Evolutionary conservation across 345 rosid species (phyloP), one percentile per base, ranked within the genome.

Genomic region (Toxicodendron radicans): DNA sequence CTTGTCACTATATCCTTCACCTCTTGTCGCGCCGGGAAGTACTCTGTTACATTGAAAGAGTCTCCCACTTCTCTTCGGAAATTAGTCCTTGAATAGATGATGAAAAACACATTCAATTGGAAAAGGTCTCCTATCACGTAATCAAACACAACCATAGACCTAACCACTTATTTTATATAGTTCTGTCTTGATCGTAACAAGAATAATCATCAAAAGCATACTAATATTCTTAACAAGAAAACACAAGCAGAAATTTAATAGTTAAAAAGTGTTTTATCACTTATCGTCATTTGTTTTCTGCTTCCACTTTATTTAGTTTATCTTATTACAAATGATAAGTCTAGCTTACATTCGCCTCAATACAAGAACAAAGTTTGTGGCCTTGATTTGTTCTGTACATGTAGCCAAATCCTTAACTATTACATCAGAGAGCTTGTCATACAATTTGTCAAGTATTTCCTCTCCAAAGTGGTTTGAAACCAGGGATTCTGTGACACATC

Each of bases 371-470:
- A 66, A 18, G 76, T 59, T 65, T 4, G 10, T 24, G 56, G 7
- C 43, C 48, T 21, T 59, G 49, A 7, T 21, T 24, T 79, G 72
- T 66, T 54, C 70, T 10, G 7, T 12, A 9, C 17, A 14, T 8
- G 58, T 17, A 7, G 59, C 48, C 23, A 72, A 14, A 52, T 71
- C 60, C 6, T 71, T 54, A 8, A 69, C 14, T 7, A 58, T 4
- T 21, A 75, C 7, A 3, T 6, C 12, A 1, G 65, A n/a, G 18
- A 79, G 33, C 41, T 75, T 59, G 21, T 61, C 79, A 20, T 67
- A 75, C 51, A 79, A 46, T 49, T 65, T 23, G 45, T 79, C 76
- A 70, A 75, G 57, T 14, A 75, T n/a, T n/a, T n/a, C n/a, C n/a
- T n/a, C n/a, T n/a, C n/a, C n/a, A n/a, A n/a, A n/a, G n/a, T n/a